These are phyloP conservation scores for Colletotrichum sp. DNA, from an alignment of 2,329 filamentous ascomycete genomes.

Conservation along the genomic window DNA sequence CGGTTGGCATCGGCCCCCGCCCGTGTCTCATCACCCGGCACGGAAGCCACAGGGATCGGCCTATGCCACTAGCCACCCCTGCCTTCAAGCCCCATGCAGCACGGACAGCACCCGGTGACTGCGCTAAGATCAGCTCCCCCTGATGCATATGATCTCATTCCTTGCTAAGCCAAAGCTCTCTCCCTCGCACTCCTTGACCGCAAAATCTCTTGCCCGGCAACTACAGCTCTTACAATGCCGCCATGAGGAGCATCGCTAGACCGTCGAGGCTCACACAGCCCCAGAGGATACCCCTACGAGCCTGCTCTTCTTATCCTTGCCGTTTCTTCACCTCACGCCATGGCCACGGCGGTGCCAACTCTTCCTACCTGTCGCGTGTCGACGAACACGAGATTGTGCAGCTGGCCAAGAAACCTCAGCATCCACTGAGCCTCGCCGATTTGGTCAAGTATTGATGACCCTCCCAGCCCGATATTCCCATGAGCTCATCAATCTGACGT, in stretches of 20 bases:
- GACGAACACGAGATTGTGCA: slow-evolving; percentile 70
- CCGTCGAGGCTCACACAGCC: slow-evolving; percentile 41
- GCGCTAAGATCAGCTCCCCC: background rate
- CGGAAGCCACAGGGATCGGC: background rate
- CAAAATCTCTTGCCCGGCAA: background rate
- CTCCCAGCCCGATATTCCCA: background rate
- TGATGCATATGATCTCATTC: slow-evolving; percentile 13
- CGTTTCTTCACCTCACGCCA: slow-evolving; percentile 24
- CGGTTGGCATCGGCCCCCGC: slow-evolving; percentile 13
- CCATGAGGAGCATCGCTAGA: slow-evolving; percentile 47
- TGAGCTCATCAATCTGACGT: background rate
- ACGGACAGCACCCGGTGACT: background rate
- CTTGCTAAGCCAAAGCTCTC: background rate
- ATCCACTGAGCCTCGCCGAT: slow-evolving; percentile 84
- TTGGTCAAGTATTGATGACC: slow-evolving; percentile 73
- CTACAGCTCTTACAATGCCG: slow-evolving; percentile 40
- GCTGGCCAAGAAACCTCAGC: slow-evolving; percentile 78
- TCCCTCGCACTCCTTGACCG: background rate
- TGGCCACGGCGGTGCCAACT: slow-evolving; percentile 8
- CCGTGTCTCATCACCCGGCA: background rate
- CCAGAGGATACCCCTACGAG: slow-evolving; percentile 18
- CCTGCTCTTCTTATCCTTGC: background rate
- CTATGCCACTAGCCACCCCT: background rate
- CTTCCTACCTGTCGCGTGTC: slow-evolving; percentile 20
- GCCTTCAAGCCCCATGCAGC: background rate